These are phyloP conservation scores for Lipomyces anomalus DNA, from an alignment of 805 yeast species.

Conservation along the genomic window DNA sequence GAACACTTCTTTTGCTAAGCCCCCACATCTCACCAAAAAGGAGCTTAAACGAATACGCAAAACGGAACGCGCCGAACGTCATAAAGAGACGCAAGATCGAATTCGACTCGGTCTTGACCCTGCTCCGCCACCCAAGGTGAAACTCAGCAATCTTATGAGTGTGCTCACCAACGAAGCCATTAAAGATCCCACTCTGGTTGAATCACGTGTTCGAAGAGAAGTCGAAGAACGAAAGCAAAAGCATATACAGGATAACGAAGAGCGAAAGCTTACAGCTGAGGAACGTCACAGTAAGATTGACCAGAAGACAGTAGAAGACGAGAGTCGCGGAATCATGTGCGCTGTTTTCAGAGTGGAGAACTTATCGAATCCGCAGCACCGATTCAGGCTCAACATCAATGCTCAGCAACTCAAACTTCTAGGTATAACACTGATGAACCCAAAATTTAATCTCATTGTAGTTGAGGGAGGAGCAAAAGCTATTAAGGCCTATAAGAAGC, in stretches of 20 bases:
- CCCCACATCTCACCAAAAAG: conserved; percentile 62
- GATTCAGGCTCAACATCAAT: conserved; percentile 70
- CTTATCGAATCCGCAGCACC: conserved; percentile 58
- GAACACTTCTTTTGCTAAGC: conserved; percentile 38
- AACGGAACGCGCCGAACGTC: conserved; percentile 56
- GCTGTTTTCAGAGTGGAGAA: conserved; percentile 53
- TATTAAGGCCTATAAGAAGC: conserved; percentile 55
- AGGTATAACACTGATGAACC: conserved; percentile 46
- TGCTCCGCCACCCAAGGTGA: conserved; percentile 85
- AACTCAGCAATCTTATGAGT: conserved; percentile 75
- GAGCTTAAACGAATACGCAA: conserved; percentile 71
- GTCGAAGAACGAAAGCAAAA: conserved; percentile 52
- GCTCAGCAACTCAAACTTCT: conserved; percentile 64
- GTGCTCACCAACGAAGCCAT: conserved; percentile 82
- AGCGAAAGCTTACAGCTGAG: conserved; percentile 56
- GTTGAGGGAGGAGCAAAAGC: conserved; percentile 69
- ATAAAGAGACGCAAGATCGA: conserved; percentile 69
- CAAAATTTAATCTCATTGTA: conserved; percentile 50
- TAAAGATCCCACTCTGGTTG: conserved; percentile 83
- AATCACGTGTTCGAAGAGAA: conserved; percentile 60
- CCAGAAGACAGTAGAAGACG: conserved; percentile 44
- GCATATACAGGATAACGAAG: conserved; percentile 59
- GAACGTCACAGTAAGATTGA: conserved; percentile 47
- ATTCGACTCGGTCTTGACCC: conserved; percentile 77
- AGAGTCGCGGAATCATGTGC: conserved; percentile 47